Evolutionary conservation across 805 yeast genomes (phyloP).

Genomic region (Saccharomyces eubayanus): DNA sequence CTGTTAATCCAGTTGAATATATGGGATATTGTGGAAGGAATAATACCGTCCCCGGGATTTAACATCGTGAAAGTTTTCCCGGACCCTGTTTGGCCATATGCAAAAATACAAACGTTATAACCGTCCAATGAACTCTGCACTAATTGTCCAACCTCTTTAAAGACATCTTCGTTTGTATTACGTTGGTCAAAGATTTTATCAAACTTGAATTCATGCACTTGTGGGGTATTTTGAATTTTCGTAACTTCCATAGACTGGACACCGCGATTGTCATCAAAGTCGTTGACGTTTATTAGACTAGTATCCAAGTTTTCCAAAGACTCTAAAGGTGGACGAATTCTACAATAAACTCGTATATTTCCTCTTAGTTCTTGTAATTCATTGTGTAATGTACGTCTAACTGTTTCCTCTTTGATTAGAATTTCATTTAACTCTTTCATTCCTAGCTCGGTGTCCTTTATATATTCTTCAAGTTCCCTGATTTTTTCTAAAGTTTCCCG

Average conservation of each 20-base stretch:
- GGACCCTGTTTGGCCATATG: slow-evolving; percentile 95
- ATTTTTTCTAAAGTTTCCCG: slow-evolving; percentile 7
- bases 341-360: slow-evolving; percentile 82
- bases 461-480: slow-evolving; percentile 20
- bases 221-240: slow-evolving; percentile 7
- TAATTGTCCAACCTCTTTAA: slow-evolving; percentile 77
- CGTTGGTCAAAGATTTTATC: slow-evolving; percentile 64
- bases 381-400: slow-evolving; percentile 61
- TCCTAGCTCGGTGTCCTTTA: slow-evolving; percentile 26
- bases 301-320: slow-evolving; percentile 14
- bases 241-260: slow-evolving; percentile 18
- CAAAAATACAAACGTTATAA: slow-evolving; percentile 83
- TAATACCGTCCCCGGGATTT: slow-evolving; percentile 61
- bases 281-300: slow-evolving; percentile 27
- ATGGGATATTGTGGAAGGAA: slow-evolving; percentile 63
- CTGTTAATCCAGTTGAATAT: slow-evolving; percentile 51
- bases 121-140: slow-evolving; percentile 86
- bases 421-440: slow-evolving; percentile 29
- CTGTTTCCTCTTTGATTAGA: slow-evolving; percentile 42
- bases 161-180: slow-evolving; percentile 53
- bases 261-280: slow-evolving; percentile 25
- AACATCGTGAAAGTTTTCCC: slow-evolving; percentile 95
- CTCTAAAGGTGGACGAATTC: slow-evolving; percentile 55
- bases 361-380: slow-evolving; percentile 81
- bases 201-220: slow-evolving; percentile 43